phyloP scores from a whole-genome alignment of 164 flowering plant genomes.

The Santalum album region DNA sequence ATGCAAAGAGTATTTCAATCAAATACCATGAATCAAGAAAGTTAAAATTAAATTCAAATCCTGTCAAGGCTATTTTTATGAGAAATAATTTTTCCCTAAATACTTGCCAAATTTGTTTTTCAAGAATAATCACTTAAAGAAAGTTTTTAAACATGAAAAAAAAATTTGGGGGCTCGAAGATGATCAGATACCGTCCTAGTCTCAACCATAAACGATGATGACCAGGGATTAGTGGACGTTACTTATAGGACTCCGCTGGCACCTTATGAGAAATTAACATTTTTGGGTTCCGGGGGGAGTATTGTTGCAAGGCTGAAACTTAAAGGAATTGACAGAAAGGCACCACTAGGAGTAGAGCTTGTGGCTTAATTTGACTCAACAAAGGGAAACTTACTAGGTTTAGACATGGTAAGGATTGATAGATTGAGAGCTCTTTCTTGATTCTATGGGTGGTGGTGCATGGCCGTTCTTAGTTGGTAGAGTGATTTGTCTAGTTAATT shows the following conservation, averaged over 20 bases:
- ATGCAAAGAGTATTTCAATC: too few relatives aligned
- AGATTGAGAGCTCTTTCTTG: neutral
- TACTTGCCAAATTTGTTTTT: neutral
- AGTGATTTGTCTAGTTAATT: conserved; percentile 33
- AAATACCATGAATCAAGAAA: too few relatives aligned
- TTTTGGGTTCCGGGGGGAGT: neutral
- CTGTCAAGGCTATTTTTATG: too few relatives aligned
- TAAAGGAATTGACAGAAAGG: conserved; percentile 1
- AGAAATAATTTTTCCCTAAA: too few relatives aligned
- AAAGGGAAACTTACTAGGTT: neutral
- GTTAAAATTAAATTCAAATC: too few relatives aligned
- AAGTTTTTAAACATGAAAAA: too few relatives aligned
- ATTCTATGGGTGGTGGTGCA: neutral
- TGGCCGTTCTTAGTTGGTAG: conserved; percentile 8
- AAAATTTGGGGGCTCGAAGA: neutral
- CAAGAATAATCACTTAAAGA: too few relatives aligned
- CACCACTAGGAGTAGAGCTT: conserved; percentile 1
- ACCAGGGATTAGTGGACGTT: neutral
- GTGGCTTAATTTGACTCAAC: conserved; percentile 3
- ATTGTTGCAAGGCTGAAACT: neutral
- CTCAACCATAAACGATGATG: neutral
- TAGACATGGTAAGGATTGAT: conserved; percentile 10
- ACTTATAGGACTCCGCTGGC: neutral
- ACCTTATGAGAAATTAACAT: neutral
- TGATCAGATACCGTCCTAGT: neutral